Evolutionary conservation across 2,329 filamentous ascomycete species (phyloP).

Genomic region (Orbilia ellipsospora): DNA sequence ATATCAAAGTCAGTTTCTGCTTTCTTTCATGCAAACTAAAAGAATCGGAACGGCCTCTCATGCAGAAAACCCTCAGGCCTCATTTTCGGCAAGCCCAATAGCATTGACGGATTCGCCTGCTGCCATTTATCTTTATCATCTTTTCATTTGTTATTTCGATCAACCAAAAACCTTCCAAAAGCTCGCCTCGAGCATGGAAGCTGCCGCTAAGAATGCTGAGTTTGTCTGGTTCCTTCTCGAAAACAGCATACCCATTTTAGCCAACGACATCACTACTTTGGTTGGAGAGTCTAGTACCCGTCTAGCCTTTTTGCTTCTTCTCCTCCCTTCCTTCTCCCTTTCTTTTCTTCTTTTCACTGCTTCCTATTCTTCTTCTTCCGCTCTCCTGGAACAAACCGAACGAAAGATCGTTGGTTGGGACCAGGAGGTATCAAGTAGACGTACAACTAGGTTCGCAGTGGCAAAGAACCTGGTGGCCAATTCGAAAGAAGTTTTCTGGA

Average conservation of each 20-base stretch:
- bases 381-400: slow-evolving; percentile 27
- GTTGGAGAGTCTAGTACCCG: background rate
- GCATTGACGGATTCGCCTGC: slow-evolving; percentile 30
- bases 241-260: slow-evolving; percentile 31
- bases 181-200: slow-evolving; percentile 48
- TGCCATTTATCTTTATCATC: slow-evolving; percentile 22
- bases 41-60: slow-evolving; percentile 34
- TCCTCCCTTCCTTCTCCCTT: background rate
- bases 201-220: slow-evolving; percentile 46
- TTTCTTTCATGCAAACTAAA: slow-evolving; percentile 43
- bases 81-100: slow-evolving; percentile 54
- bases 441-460: slow-evolving; percentile 13
- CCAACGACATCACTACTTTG: slow-evolving; percentile 45
- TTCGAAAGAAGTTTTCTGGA: slow-evolving; percentile 54
- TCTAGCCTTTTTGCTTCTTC: too few species aligned
- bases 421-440: too few species aligned
- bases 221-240: slow-evolving; percentile 20
- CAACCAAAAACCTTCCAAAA: slow-evolving; percentile 49
- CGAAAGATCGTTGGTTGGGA: slow-evolving; percentile 12
- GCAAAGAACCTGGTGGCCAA: slow-evolving; percentile 54
- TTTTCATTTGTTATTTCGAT: slow-evolving; percentile 19
- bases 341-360: background rate
- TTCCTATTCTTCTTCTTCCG: slow-evolving; percentile 16
- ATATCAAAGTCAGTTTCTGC: slow-evolving; percentile 40
- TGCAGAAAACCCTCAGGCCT: slow-evolving; percentile 52